Evolutionary conservation across 2,329 filamentous ascomycete genomes (phyloP).

Genomic region (Clathrospora elynae): DNA sequence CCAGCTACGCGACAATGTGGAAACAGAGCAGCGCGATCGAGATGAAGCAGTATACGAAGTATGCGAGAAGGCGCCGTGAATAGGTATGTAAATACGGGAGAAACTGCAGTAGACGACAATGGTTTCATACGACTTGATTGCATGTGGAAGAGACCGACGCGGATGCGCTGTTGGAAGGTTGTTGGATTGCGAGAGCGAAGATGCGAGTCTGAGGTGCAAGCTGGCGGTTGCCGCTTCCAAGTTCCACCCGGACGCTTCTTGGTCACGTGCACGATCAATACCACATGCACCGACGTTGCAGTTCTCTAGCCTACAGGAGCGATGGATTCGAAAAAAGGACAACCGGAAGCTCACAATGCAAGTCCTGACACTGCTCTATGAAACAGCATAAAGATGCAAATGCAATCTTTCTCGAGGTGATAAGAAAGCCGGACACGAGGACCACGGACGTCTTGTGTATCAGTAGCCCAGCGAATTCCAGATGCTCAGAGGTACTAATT

Average conservation of each 20-base stretch:
- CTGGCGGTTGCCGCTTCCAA: no score
- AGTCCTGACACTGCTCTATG: no score
- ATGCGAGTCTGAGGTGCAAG: slow-evolving; percentile 3
- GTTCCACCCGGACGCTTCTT: slow-evolving; percentile 9
- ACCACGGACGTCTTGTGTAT: no score
- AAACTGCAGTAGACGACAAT: background rate
- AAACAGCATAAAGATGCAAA: background rate
- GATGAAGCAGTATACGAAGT: background rate
- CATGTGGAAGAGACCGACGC: background rate
- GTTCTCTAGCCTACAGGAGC: no score
- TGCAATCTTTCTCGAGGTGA: no score
- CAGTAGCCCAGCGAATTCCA: no score
- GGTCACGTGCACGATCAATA: slow-evolving; percentile 14
- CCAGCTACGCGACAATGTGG: background rate
- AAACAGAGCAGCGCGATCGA: background rate
- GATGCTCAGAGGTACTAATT: no score
- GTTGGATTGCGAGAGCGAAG: slow-evolving; percentile 6
- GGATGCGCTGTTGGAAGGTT: slow-evolving; percentile 5
- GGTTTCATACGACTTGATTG: background rate
- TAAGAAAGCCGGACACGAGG: no score
- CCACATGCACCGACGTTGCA: slow-evolving; percentile 1
- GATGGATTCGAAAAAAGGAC: no score
- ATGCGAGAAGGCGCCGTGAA: background rate
- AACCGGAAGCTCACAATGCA: no score
- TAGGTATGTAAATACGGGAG: background rate